Percentiles rank a stretch among this genome's conserved stretches.
Conservation (phyloP, 345 rosid species). For the Citrus hindsii region DNA sequence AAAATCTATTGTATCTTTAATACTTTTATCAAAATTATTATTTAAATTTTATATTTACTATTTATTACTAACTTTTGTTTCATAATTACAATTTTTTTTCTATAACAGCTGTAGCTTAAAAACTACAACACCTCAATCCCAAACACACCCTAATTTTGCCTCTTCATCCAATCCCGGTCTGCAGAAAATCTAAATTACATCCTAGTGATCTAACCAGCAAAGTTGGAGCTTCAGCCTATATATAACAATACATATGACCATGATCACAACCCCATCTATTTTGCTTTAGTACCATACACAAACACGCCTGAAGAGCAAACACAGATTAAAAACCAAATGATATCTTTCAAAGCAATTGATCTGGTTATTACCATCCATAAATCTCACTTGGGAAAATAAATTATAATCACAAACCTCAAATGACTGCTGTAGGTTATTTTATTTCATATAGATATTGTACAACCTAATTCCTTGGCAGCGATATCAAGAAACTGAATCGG, state of each 20-base stretch:
- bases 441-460: constrained; percentile 47
- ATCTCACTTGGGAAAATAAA: constrained; percentile 1
- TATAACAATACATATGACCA: constrained; percentile 1
- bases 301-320: not conserved
- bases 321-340: not conserved
- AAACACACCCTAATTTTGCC: not conserved
- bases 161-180: not conserved
- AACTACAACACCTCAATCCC: rapidly evolving
- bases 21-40: no score
- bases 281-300: not conserved
- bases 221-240: not conserved
- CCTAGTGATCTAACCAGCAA: not conserved
- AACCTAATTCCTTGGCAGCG: constrained; percentile 83
- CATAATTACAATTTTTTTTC: no score
- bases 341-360: constrained; percentile 6
- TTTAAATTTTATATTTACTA: no score
- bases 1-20: no score
- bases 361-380: constrained; percentile 9
- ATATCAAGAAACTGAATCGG: constrained; percentile 58
- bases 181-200: not conserved
- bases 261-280: not conserved
- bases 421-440: constrained; percentile 3
- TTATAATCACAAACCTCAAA: constrained; percentile 10
- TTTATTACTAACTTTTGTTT: no score
- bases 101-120: rapidly evolving